These are phyloP conservation scores for Blepharisma stoltei DNA, from an alignment of 73 alveolate species.

Conservation along the genomic window DNA sequence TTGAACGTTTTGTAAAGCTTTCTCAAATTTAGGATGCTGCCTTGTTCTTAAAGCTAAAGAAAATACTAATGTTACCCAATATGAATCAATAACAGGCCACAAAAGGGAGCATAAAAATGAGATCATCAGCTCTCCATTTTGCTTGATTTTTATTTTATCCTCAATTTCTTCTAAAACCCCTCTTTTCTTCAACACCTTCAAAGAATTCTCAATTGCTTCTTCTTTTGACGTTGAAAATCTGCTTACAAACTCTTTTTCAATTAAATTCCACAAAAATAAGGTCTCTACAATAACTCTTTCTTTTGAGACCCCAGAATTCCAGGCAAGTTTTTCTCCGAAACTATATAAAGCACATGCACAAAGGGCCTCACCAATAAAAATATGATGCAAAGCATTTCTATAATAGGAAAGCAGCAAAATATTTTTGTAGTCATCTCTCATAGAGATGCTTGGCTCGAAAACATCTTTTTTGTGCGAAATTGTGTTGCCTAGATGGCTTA, in stretches of 20 bases:
- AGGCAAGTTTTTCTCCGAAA: slow-evolving; percentile 66
- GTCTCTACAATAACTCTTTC: slow-evolving; percentile 67
- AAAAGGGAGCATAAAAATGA: slow-evolving; percentile 64
- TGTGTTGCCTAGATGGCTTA: slow-evolving; percentile 42
- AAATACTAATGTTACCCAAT: slow-evolving; percentile 76
- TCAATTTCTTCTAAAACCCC: slow-evolving; percentile 41
- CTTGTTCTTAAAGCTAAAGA: slow-evolving; percentile 47
- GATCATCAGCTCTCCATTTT: slow-evolving; percentile 50
- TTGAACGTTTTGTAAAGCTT: slow-evolving; percentile 51
- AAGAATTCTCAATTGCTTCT: slow-evolving; percentile 37
- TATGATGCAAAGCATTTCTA: slow-evolving; percentile 64
- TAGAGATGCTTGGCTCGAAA: slow-evolving; percentile 70
- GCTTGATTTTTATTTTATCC: slow-evolving; percentile 35
- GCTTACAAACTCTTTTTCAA: slow-evolving; percentile 66
- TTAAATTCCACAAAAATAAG: slow-evolving; percentile 47
- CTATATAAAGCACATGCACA: slow-evolving; percentile 68
- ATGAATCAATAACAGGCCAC: slow-evolving; percentile 88
- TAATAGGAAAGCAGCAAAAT: slow-evolving; percentile 78
- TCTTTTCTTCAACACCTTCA: slow-evolving; percentile 54
- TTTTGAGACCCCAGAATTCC: slow-evolving; percentile 61
- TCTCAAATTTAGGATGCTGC: slow-evolving; percentile 30
- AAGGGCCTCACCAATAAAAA: slow-evolving; percentile 63
- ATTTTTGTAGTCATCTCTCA: slow-evolving; percentile 74
- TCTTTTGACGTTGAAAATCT: slow-evolving; percentile 38
- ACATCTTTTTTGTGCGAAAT: slow-evolving; percentile 67